Conservation (phyloP, 805 yeast genomes). For the Jamesozyma rosinii region DNA sequence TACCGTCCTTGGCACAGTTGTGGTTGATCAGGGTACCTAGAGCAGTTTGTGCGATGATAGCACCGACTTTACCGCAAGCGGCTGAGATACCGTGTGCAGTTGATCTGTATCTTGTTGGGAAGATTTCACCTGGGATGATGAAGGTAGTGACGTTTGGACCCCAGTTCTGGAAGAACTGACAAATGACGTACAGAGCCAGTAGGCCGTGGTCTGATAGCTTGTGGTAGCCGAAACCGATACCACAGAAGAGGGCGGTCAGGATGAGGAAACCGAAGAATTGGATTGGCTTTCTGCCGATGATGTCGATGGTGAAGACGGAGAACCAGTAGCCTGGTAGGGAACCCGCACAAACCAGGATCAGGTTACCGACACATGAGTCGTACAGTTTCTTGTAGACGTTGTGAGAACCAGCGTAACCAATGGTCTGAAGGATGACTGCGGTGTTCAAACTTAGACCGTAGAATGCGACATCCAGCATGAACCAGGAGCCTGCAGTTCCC, state of each 20-base stretch:
- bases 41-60: slow-evolving; percentile 83
- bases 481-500: slow-evolving; percentile 92
- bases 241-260: slow-evolving; percentile 64
- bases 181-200: slow-evolving; percentile 67
- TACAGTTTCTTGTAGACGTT: slow-evolving; percentile 64
- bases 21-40: slow-evolving; percentile 77
- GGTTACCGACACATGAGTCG: slow-evolving; percentile 82
- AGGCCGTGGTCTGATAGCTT: slow-evolving; percentile 56
- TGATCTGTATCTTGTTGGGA: slow-evolving; percentile 92
- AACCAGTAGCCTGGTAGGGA: slow-evolving; percentile 91
- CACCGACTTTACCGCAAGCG: slow-evolving; percentile 86
- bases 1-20: slow-evolving; percentile 53
- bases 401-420: slow-evolving; percentile 68
- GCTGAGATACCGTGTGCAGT: slow-evolving; percentile 94
- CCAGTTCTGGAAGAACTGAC: slow-evolving; percentile 83
- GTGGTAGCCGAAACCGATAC: slow-evolving; percentile 77
- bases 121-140: slow-evolving; percentile 83
- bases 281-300: slow-evolving; percentile 74
- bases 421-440: slow-evolving; percentile 67
- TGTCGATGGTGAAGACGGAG: slow-evolving; percentile 70
- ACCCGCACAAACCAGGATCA: slow-evolving; percentile 90
- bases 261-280: slow-evolving; percentile 69
- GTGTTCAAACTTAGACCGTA: slow-evolving; percentile 83
- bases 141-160: slow-evolving; percentile 93
- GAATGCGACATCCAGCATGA: slow-evolving; percentile 79